phyloP scores from a whole-genome alignment of 306 rosid genomes.

The Ormosia semicastrata region DNA sequence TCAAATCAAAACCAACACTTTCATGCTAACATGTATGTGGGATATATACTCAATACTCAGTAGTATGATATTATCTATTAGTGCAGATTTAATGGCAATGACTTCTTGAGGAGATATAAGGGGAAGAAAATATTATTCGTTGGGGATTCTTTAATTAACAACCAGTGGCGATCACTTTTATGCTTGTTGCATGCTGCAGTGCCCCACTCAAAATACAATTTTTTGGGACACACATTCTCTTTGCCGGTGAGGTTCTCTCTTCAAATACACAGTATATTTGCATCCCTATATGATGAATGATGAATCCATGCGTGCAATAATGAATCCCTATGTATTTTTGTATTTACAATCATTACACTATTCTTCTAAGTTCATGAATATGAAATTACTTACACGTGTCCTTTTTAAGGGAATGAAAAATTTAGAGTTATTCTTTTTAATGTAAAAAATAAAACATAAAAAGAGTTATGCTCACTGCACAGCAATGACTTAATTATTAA shows the following conservation, averaged over 20 bases:
- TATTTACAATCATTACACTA: no score
- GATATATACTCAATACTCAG: no score
- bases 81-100: constrained; percentile 33
- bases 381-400: no score
- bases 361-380: no score
- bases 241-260: neutral
- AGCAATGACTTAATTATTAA: no score
- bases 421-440: no score
- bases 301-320: neutral
- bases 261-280: neutral
- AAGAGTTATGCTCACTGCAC: no score
- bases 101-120: constrained; percentile 33
- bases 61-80: no score
- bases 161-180: constrained; percentile 53
- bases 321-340: neutral
- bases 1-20: no score
- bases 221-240: neutral
- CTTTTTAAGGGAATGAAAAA: no score
- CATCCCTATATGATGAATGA: no score
- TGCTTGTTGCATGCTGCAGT: constrained; percentile 48
- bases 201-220: constrained; percentile 23
- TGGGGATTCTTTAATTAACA: constrained; percentile 52
- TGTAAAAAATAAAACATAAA: no score
- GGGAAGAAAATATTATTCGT: constrained; percentile 51
- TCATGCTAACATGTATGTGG: neutral